Evolutionary conservation across 2,329 filamentous ascomycete genomes (phyloP), one percentile per base, ranked within the genome.

Genomic region (Teratosphaeria gauchensis): DNA sequence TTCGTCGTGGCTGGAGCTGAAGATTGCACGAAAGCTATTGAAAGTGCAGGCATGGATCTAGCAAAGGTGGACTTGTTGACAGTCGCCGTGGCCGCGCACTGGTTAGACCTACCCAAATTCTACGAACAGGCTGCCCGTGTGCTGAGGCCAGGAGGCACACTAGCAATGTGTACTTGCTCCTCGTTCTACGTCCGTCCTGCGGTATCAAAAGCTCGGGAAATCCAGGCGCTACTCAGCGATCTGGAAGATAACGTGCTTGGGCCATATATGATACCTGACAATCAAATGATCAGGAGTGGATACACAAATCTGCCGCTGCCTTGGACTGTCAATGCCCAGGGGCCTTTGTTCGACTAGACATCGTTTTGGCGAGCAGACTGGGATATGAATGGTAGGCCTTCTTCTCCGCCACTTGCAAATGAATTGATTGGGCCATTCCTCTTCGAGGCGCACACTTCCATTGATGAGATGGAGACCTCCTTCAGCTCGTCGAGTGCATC

Each of bases 51-150:
- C 4, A n/a, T 32, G 28, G 14, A 14, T 14, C 9, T 14, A 3
- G 28, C 33, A 12, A 28, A 56, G 4, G 60, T 65, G 11, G 67
- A 68, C 59, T 8, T 65, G 12, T 57, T 69, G 5, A 68, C 64
- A 4, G 64, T 63, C 0, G 67, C 62, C 4, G 65, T 64, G 31
- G 65, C 65, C 0, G 64, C 71, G 0, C 82, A 84, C 67, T 84
- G 82, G 82, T 83, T 84, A 69, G 75, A 84, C 62, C 76, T 83
- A 75, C 62, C 71, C 0, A 57, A 58, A 0, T 84, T 84, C 70
- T 84, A 79, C 76, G 54, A 61, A 2, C 68, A 71, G 0, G 81
- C 80, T 0, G 77, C 76, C 0, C 69, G 70, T 12, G 69, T 79
- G 1, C 69, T 84, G 6, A 77, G 75, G 61, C 78, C 80, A 0